A percentile compares a stretch with the other conserved stretches of the same genome.
Conservation (phyloP, 2,329 filamentous ascomycete species). For the Cercospora brassicicola region DNA sequence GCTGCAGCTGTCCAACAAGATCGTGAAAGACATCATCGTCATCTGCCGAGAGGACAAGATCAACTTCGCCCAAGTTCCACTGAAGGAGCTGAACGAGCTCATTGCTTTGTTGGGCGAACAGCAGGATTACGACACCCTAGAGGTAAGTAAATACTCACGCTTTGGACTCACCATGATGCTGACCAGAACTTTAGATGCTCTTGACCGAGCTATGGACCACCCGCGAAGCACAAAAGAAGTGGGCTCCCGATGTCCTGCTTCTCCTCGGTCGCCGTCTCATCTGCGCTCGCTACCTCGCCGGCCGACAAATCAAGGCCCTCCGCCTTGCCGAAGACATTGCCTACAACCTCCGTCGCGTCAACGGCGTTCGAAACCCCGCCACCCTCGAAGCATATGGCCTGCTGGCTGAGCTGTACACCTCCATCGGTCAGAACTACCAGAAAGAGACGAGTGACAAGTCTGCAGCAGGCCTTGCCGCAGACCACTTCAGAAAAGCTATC, state of each 20-base stretch:
- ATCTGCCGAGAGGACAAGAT: slow-evolving; percentile 48
- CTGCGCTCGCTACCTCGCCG: slow-evolving; percentile 53
- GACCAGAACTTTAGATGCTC: slow-evolving; percentile 28
- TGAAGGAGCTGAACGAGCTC: slow-evolving; percentile 49
- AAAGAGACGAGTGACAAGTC: slow-evolving; percentile 42
- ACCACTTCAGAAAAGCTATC: slow-evolving; percentile 45
- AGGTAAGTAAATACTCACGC: slow-evolving; percentile 31
- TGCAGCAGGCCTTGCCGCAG: slow-evolving; percentile 35
- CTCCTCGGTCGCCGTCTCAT: slow-evolving; percentile 56
- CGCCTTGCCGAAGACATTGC: slow-evolving; percentile 56
- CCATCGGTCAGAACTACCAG: slow-evolving; percentile 42
- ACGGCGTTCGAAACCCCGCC: slow-evolving; percentile 50
- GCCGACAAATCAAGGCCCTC: slow-evolving; percentile 47
- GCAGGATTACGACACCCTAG: slow-evolving; percentile 50
- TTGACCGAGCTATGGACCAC: slow-evolving; percentile 51
- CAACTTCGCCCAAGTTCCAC: slow-evolving; percentile 47
- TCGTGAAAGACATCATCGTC: slow-evolving; percentile 46
- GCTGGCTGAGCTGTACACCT: slow-evolving; percentile 53
- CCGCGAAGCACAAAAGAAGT: slow-evolving; percentile 48
- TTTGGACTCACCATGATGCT: slow-evolving; percentile 2
- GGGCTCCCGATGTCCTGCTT: slow-evolving; percentile 50
- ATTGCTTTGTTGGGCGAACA: slow-evolving; percentile 52
- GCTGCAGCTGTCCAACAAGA: slow-evolving; percentile 42
- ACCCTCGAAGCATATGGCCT: slow-evolving; percentile 54
- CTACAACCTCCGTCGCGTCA: slow-evolving; percentile 57